phyloP scores from a whole-genome alignment of 2,329 filamentous ascomycete species.

The Madurella mycetomatis region DNA sequence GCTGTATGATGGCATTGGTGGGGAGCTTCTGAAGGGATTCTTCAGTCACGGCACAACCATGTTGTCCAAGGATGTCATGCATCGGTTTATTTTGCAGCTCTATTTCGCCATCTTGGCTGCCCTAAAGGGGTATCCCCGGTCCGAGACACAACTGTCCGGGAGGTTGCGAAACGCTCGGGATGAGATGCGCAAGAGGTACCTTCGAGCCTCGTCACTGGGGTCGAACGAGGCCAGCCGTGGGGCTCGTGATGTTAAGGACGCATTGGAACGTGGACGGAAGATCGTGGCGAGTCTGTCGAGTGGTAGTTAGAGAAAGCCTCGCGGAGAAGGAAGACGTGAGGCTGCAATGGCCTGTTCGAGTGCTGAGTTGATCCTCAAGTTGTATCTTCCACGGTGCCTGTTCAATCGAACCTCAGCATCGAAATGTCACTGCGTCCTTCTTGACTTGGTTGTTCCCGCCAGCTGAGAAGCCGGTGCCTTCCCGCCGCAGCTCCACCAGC shows the following conservation, averaged over 20 bases:
- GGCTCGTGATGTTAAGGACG: slow-evolving; percentile 1
- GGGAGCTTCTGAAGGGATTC: slow-evolving; percentile 77
- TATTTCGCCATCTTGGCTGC: slow-evolving; percentile 63
- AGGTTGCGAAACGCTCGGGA: slow-evolving; percentile 4
- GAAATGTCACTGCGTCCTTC: slow-evolving; percentile 60
- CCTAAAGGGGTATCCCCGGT: slow-evolving; percentile 39
- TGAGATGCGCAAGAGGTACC: slow-evolving; percentile 3
- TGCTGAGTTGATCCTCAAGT: not conserved
- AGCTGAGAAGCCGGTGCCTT: slow-evolving; percentile 89
- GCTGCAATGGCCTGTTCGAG: too few relatives aligned
- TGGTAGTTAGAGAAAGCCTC: not conserved
- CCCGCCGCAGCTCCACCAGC: slow-evolving; percentile 72
- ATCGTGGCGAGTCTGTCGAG: not conserved
- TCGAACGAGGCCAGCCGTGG: not conserved
- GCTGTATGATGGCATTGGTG: slow-evolving; percentile 71
- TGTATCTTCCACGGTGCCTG: not conserved
- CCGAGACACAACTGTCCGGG: slow-evolving; percentile 33
- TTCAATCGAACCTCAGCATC: slow-evolving; percentile 2
- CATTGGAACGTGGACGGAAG: not conserved
- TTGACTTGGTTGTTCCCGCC: slow-evolving; percentile 79
- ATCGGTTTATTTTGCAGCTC: slow-evolving; percentile 64
- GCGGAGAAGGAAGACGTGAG: not conserved
- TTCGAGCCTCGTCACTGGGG: not conserved
- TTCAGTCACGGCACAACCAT: slow-evolving; percentile 84
- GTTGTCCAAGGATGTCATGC: slow-evolving; percentile 75